Percentiles rank a stretch among this genome's conserved stretches.
phyloP scores from a whole-genome alignment of 805 yeast species.

The Kurtzmaniella cleridarum region DNA sequence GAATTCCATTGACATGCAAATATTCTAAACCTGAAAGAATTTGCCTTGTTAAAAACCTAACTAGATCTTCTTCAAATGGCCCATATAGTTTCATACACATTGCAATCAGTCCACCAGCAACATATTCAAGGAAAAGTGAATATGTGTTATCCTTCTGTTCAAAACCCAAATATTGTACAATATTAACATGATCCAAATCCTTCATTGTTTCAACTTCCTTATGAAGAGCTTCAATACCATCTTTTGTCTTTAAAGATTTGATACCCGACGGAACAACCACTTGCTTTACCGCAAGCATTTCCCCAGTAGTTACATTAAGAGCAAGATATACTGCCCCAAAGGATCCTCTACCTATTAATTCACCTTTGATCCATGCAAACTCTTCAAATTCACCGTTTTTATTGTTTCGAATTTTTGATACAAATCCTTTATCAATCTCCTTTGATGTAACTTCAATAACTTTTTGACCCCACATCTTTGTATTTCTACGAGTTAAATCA shows the following conservation, averaged over 20 bases:
- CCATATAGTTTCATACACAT: conserved; percentile 80
- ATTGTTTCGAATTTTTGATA: conserved; percentile 58
- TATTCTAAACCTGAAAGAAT: conserved; percentile 83
- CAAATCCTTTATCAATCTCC: conserved; percentile 56
- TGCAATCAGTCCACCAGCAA: conserved; percentile 96
- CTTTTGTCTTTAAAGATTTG: conserved; percentile 43
- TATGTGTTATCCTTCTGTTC: conserved; percentile 71
- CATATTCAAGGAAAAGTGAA: conserved; percentile 88
- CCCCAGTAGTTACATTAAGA: conserved; percentile 92
- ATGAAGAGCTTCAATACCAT: conserved; percentile 73
- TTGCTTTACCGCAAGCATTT: conserved; percentile 97
- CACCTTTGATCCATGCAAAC: conserved; percentile 98
- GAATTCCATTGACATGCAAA: conserved; percentile 77
- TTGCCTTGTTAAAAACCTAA: conserved; percentile 70
- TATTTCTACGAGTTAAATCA: conserved; percentile 63
- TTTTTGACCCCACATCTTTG: conserved; percentile 96
- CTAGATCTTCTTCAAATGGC: conserved; percentile 71
- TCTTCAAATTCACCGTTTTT: conserved; percentile 66
- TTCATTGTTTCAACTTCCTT: conserved; percentile 92
- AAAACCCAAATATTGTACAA: conserved; percentile 94
- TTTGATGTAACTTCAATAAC: conserved; percentile 85
- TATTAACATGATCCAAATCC: conserved; percentile 88
- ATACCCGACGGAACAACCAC: conserved; percentile 56
- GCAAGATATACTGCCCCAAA: conserved; percentile 93
- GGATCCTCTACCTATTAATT: conserved; percentile 91